Evolutionary conservation across 176 grass and related monocot species (phyloP).

Genomic region (Saccharum spontaneum): DNA sequence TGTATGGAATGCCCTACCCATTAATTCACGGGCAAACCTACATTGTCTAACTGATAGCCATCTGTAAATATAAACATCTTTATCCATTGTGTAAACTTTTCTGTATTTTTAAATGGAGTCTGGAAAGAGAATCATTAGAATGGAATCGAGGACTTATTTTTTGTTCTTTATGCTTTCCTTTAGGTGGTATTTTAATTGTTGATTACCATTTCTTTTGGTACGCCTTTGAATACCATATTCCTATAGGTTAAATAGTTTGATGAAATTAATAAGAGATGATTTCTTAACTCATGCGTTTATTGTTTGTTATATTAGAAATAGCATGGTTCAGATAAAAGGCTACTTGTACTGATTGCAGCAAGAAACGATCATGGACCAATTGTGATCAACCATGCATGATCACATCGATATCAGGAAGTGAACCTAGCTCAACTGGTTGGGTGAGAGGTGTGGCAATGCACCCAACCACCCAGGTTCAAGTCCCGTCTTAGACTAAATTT

Average conservation of each 20-base stretch:
- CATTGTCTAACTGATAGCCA: neutral
- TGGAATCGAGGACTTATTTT: neutral
- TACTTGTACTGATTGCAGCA: neutral
- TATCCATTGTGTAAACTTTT: neutral
- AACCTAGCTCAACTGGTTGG: too few species aligned
- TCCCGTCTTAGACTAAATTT: too few species aligned
- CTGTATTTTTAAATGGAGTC: neutral
- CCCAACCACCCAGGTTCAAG: too few species aligned
- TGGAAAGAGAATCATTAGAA: neutral
- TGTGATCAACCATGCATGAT: neutral
- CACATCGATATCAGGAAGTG: too few species aligned
- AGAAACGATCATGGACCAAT: neutral
- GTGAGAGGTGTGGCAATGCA: too few species aligned
- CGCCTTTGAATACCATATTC: neutral
- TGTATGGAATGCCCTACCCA: neutral
- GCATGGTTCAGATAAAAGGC: neutral
- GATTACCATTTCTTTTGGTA: conserved; percentile 1
- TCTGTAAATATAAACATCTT: neutral
- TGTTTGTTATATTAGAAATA: conserved; percentile 7
- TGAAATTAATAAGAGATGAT: neutral
- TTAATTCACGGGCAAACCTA: neutral
- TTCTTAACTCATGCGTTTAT: neutral
- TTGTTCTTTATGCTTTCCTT: conserved; percentile 25
- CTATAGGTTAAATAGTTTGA: neutral
- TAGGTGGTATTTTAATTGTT: neutral